Evolutionary conservation across 208 protist genomes (phyloP), one percentile per base, ranked within the genome.

Genomic region (Kentomonas sorsogonicus): DNA sequence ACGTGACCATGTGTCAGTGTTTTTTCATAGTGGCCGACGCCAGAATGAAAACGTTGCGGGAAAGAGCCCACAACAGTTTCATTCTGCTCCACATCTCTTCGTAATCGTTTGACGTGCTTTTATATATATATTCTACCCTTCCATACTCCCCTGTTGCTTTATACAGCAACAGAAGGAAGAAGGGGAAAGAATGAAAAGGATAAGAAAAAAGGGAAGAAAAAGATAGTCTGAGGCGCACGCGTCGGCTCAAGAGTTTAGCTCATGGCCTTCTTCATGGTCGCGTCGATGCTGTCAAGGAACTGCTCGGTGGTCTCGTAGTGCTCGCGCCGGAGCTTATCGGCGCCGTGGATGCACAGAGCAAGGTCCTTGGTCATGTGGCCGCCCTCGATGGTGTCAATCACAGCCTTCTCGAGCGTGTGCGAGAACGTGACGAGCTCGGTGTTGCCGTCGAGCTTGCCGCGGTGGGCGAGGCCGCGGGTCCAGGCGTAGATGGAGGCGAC

Each of bases 291-390:
- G 47, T 94, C 81, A n/a, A 96, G 69, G 72, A 96, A 96, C 47
- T 73, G 53, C 62, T 91, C 77, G 3, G 90, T 96, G 48, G 82
- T 89, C 69, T 93, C 82, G 63, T 96, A 96, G 57, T 94, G 75
- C 7, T 86, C 73, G 1, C 83, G 76, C 70, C 86, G 89, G 18
- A 96, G 63, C 31, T 72, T 72, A 27, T 72, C 68, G 54, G 60
- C 62, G 36, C 94, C 94, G 67, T 96, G 75, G 39, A 98, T 76
- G 69, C 94, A 97, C 10, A 98, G 60, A 23, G 97, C 97, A 1
- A 99, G 84, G 73, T 99, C 97, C 84, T 99, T 99, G 31, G 97
- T 99, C 97, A 99, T 99, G 66, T 91, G 72, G 22, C 96, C 96
- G 27, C 56, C 39, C 73, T 99, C 93, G 51, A 99, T 86, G 6